Conservation (phyloP, 192 early-diverging fungal species). For the Linnemannia exigua region DNA sequence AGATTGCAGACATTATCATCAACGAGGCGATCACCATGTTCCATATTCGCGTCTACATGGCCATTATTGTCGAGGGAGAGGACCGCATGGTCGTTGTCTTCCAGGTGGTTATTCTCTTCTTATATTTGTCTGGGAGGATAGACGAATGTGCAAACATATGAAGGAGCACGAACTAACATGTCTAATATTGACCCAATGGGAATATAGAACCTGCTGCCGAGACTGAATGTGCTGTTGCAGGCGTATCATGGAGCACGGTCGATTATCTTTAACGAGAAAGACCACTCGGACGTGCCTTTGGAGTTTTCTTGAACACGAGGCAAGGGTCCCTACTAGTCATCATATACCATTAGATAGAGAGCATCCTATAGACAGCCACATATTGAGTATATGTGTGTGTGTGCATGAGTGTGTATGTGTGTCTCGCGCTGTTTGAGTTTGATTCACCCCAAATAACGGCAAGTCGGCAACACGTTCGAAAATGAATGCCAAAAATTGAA, state of each 20-base stretch:
- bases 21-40: constrained; percentile 84
- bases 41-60: constrained; percentile 80
- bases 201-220: constrained; percentile 64
- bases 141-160: no score
- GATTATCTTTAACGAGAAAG: constrained; percentile 64
- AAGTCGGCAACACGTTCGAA: no score
- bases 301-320: constrained; percentile 27
- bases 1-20: constrained; percentile 78
- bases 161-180: no score
- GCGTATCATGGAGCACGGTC: constrained; percentile 67
- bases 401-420: no score
- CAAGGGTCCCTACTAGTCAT: no score
- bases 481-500: no score
- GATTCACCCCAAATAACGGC: no score
- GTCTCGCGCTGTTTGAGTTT: no score
- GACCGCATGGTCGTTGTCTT: constrained; percentile 78
- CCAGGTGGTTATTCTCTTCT: constrained; percentile 64
- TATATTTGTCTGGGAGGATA: no score
- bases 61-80: constrained; percentile 73
- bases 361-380: no score
- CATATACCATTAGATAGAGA: neutral
- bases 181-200: no score
- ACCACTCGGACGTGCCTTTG: constrained; percentile 43
- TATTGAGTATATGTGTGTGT: no score
- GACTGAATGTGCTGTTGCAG: constrained; percentile 59